Conservation (phyloP, 2,329 filamentous ascomycete species). For the Aspergillus spinulosporus region DNA sequence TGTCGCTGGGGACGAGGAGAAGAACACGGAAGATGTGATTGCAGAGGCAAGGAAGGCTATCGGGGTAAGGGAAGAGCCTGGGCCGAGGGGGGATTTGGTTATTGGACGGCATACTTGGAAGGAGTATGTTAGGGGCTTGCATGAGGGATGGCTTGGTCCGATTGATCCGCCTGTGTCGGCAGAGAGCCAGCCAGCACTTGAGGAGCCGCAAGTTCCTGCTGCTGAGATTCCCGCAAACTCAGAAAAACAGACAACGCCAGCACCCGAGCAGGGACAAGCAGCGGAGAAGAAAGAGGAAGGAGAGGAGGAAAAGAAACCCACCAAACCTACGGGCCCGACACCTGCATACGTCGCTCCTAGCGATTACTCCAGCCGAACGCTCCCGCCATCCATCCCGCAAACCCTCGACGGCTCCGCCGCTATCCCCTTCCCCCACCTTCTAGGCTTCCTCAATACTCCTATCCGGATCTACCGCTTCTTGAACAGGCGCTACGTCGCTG, state of each 20-base stretch:
- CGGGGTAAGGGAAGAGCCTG: constrained; percentile 70
- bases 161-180: constrained; percentile 51
- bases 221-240: constrained; percentile 17
- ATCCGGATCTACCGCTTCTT: constrained; percentile 85
- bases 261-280: constrained; percentile 25
- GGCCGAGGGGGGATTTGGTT: constrained; percentile 78
- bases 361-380: constrained; percentile 67
- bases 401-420: constrained; percentile 72
- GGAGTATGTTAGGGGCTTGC: constrained; percentile 88
- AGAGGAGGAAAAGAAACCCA: constrained; percentile 50
- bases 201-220: constrained; percentile 14
- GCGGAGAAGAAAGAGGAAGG: constrained; percentile 46
- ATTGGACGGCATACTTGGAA: constrained; percentile 95
- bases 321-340: constrained; percentile 59
- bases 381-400: constrained; percentile 66
- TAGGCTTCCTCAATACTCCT: constrained; percentile 89
- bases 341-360: constrained; percentile 71
- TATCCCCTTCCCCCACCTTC: constrained; percentile 80
- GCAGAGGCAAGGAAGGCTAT: constrained; percentile 64
- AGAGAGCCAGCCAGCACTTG: constrained; percentile 22
- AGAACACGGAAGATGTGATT: constrained; percentile 61
- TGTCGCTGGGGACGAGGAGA: constrained; percentile 28
- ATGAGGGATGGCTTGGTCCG: constrained; percentile 95
- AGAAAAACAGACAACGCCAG: not conserved
- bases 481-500: constrained; percentile 77